Conservation (phyloP, 2,329 filamentous ascomycete species). For the Fusarium sterilihyphosum region DNA sequence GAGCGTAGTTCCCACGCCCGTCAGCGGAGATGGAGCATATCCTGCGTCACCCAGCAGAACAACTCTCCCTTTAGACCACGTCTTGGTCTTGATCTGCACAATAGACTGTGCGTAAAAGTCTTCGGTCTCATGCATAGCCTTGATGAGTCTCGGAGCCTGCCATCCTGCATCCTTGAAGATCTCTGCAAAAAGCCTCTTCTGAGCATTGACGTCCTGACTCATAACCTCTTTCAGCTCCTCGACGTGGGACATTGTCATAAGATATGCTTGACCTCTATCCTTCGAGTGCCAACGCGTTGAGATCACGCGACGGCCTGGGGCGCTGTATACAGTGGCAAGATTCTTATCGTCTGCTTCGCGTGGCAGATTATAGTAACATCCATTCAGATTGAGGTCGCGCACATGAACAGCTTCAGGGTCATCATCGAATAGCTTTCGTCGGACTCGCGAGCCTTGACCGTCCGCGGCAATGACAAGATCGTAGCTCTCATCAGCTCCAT, state of each 20-base stretch:
- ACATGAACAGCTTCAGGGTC: slow-evolving; percentile 18
- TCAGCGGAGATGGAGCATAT: slow-evolving; percentile 56
- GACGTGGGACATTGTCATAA: slow-evolving; percentile 45
- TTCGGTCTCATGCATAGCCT: slow-evolving; percentile 48
- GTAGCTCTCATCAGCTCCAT: slow-evolving; percentile 13
- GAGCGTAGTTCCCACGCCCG: slow-evolving; percentile 59
- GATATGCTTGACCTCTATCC: slow-evolving; percentile 41
- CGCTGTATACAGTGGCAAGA: slow-evolving; percentile 21
- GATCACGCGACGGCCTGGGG: slow-evolving; percentile 11
- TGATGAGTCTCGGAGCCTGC: slow-evolving; percentile 51
- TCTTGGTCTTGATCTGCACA: slow-evolving; percentile 53
- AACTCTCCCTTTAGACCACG: slow-evolving; percentile 50
- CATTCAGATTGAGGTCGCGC: slow-evolving; percentile 11
- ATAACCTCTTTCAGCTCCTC: slow-evolving; percentile 39
- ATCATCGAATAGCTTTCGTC: slow-evolving; percentile 4
- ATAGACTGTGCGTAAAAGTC: slow-evolving; percentile 58
- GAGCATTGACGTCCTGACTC: slow-evolving; percentile 38
- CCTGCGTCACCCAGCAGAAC: slow-evolving; percentile 61
- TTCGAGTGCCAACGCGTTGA: slow-evolving; percentile 28
- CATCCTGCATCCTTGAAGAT: slow-evolving; percentile 58
- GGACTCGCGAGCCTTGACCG: slow-evolving; percentile 21
- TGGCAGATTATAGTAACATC: slow-evolving; percentile 18
- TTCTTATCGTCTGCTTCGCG: slow-evolving; percentile 8
- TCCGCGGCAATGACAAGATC: slow-evolving; percentile 28
- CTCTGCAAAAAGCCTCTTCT: slow-evolving; percentile 53